These are phyloP conservation scores for Acer yangbiense DNA, from an alignment of 345 rosid genomes.

Conservation along the genomic window DNA sequence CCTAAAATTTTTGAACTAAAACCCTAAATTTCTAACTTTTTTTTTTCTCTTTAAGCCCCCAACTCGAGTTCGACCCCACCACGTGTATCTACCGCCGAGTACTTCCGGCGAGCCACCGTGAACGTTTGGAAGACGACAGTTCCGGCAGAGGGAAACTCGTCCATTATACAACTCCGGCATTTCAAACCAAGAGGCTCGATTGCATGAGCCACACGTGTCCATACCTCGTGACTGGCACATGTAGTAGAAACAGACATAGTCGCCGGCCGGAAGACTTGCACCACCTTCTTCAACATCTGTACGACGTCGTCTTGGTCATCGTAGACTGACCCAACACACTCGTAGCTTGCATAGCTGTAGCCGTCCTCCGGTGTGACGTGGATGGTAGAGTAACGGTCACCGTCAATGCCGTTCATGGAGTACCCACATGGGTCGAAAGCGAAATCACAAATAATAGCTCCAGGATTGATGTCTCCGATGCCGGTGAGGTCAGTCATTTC, in stretches of 20 bases:
- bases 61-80: background rate
- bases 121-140: constrained; percentile 77
- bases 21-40: constrained; percentile 13
- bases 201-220: constrained; percentile 61
- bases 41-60: background rate
- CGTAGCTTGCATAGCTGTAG: constrained; percentile 92
- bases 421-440: constrained; percentile 98
- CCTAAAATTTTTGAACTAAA: constrained; percentile 26
- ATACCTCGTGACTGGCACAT: constrained; percentile 48
- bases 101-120: constrained; percentile 59
- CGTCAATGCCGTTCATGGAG: constrained; percentile 94
- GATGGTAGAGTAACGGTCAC: constrained; percentile 91
- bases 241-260: constrained; percentile 75
- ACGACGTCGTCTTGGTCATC: constrained; percentile 55
- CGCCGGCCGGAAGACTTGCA: constrained; percentile 77
- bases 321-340: constrained; percentile 67
- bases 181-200: constrained; percentile 71
- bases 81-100: background rate
- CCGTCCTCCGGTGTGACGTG: constrained; percentile 99
- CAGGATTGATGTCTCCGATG: constrained; percentile 60
- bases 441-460: constrained; percentile 75
- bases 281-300: constrained; percentile 57
- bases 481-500: constrained; percentile 87
- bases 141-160: constrained; percentile 76
- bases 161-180: constrained; percentile 67